A percentile compares a stretch with the other conserved stretches of the same genome.
These are phyloP conservation scores for Dryas integrifolia DNA, from an alignment of 331 rosid genomes.

Conservation along the genomic window DNA sequence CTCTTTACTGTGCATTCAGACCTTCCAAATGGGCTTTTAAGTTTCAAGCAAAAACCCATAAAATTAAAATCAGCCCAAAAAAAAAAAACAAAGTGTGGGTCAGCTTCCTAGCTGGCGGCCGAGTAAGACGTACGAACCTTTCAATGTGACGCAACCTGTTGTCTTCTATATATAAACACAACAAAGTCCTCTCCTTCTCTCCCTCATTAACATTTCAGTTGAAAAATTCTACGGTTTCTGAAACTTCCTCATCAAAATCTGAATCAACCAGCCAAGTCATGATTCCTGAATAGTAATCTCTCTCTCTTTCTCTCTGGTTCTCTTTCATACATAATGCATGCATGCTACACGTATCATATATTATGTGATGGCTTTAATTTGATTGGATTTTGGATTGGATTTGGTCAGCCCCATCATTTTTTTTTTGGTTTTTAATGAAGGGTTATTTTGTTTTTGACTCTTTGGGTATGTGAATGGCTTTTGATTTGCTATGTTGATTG, in stretches of 20 bases:
- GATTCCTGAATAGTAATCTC: slow-evolving; percentile 35
- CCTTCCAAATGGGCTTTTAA: background rate
- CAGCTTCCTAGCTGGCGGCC: slow-evolving; percentile 18
- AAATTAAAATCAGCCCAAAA: background rate
- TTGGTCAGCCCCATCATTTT: background rate
- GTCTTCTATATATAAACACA: background rate
- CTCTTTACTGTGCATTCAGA: background rate
- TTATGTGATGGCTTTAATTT: background rate
- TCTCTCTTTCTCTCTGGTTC: background rate
- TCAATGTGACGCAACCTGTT: slow-evolving; percentile 18
- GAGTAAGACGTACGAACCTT: slow-evolving; percentile 9
- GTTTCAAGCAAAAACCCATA: too few relatives aligned
- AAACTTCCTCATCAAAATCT: slow-evolving; percentile 1
- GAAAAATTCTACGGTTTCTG: slow-evolving; percentile 13
- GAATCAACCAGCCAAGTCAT: slow-evolving; percentile 20
- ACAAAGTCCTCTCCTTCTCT: slow-evolving; percentile 1
- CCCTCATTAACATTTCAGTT: slow-evolving; percentile 5
- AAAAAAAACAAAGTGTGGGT: background rate
- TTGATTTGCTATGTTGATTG: background rate
- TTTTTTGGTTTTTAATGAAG: background rate
- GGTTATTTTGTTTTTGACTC: background rate
- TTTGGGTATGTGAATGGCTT: slow-evolving; percentile 1
- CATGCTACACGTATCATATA: background rate
- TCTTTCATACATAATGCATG: slow-evolving; percentile 2
- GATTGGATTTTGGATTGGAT: slow-evolving; percentile 4